Conservation (phyloP, 305 asterid species). For the Fraxinus velutina region DNA sequence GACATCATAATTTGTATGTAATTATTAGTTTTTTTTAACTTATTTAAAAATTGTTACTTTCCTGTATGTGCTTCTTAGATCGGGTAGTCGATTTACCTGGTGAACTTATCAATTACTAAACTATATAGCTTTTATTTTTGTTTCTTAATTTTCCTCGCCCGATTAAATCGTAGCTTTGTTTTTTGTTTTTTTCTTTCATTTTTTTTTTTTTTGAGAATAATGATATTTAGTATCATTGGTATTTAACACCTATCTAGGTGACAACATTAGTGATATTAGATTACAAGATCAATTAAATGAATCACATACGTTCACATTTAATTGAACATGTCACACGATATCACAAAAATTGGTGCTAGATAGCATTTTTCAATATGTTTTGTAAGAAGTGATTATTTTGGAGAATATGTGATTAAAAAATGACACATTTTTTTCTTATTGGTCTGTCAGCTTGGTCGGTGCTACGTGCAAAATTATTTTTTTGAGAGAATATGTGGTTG, state of each 20-base stretch:
- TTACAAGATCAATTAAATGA: neutral
- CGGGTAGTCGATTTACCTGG: neutral
- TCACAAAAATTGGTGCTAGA: neutral
- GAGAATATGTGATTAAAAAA: no score
- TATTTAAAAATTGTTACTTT: neutral
- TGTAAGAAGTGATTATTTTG: neutral
- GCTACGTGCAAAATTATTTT: neutral
- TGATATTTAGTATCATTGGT: neutral
- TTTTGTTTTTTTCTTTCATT: neutral
- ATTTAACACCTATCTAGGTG: neutral
- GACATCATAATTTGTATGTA: conserved; percentile 15
- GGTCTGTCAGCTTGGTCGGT: neutral
- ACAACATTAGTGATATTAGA: no score
- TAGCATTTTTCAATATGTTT: no score
- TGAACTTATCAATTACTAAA: neutral
- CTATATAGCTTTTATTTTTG: neutral
- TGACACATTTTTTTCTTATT: neutral
- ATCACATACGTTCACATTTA: neutral
- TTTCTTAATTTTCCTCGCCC: neutral
- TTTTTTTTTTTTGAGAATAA: neutral
- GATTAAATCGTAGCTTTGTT: neutral
- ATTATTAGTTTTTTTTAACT: conserved; percentile 9
- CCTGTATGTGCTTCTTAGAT: neutral
- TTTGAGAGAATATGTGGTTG: neutral
- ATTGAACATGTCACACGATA: neutral